Conservation (phyloP, 108 stramenopile genomes). For the Seminavis robusta region DNA sequence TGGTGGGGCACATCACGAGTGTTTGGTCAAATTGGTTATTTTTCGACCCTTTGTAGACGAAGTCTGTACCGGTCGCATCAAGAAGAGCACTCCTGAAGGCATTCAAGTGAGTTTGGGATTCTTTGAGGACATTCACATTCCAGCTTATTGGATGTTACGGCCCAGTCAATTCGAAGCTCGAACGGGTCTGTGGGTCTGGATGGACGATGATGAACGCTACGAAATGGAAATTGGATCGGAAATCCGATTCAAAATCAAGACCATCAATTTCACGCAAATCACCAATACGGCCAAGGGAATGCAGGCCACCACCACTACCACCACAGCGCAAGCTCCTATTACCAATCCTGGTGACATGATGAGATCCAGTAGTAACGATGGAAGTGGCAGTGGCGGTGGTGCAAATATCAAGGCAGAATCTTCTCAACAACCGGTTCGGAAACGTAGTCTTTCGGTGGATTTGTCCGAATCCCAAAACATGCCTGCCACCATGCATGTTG, state of each 20-base stretch:
- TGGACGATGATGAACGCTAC: constrained; percentile 62
- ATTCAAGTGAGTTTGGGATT: constrained; percentile 78
- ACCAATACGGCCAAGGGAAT: constrained; percentile 83
- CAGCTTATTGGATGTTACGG: constrained; percentile 83
- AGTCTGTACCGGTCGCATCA: constrained; percentile 71
- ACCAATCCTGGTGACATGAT: constrained; percentile 13
- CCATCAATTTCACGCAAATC: constrained; percentile 80
- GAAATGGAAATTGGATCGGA: constrained; percentile 83
- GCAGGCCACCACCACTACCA: constrained; percentile 73
- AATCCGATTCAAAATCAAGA: constrained; percentile 86
- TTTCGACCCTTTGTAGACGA: constrained; percentile 91
- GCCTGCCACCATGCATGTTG: constrained; percentile 77
- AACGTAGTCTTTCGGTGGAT: constrained; percentile 74
- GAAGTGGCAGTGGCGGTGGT: constrained; percentile 2
- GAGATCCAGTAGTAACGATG: constrained; percentile 1
- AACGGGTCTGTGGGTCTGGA: constrained; percentile 76
- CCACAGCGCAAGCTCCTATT: constrained; percentile 32
- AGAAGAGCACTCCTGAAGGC: constrained; percentile 64
- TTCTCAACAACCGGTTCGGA: constrained; percentile 39
- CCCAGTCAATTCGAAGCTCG: constrained; percentile 61
- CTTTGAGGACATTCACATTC: constrained; percentile 85
- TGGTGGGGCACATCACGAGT: constrained; percentile 80
- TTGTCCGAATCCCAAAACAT: constrained; percentile 43
- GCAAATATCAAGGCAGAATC: not conserved
- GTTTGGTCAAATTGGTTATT: constrained; percentile 71